Evolutionary conservation across 495 filamentous ascomycete genomes (phyloP).

Genomic region (Sabuloglossum arenarium): DNA sequence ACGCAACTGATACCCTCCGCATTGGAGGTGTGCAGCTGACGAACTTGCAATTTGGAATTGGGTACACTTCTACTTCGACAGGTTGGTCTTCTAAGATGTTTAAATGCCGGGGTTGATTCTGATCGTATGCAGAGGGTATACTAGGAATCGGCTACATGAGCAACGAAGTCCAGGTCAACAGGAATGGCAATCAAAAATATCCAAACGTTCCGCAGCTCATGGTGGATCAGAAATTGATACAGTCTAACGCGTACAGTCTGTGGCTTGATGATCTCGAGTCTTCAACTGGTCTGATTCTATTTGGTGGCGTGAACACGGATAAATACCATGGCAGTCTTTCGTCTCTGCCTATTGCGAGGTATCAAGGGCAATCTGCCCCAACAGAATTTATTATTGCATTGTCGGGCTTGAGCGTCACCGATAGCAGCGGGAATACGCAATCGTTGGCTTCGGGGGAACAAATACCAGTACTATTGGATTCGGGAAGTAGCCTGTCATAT

Average conservation of each 20-base stretch:
- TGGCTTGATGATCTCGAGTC: conserved; percentile 68
- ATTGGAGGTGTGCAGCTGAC: conserved; percentile 41
- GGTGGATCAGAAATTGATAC: conserved; percentile 45
- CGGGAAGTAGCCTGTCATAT: conserved; percentile 79
- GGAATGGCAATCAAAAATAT: conserved; percentile 38
- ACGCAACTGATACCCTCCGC: conserved; percentile 55
- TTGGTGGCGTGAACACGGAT: conserved; percentile 73
- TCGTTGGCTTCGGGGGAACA: conserved; percentile 27
- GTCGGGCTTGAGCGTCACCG: conserved; percentile 35
- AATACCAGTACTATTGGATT: conserved; percentile 64
- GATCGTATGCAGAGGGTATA: conserved; percentile 38
- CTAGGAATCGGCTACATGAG: conserved; percentile 74
- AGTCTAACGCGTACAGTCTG: conserved; percentile 66
- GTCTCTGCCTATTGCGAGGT: conserved; percentile 44
- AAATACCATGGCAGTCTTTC: conserved; percentile 52
- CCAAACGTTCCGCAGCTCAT: conserved; percentile 60
- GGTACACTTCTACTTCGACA: conserved; percentile 43
- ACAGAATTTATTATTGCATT: conserved; percentile 70
- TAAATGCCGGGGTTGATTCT: neutral
- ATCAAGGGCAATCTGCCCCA: conserved; percentile 24
- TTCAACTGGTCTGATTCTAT: conserved; percentile 59
- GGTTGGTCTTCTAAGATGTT: neutral
- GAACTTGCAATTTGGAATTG: conserved; percentile 70
- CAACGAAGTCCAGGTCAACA: conserved; percentile 61
- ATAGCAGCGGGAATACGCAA: conserved; percentile 19